Conservation (phyloP, 257 asterid genomes). For the Solanum chiquidenum region DNA sequence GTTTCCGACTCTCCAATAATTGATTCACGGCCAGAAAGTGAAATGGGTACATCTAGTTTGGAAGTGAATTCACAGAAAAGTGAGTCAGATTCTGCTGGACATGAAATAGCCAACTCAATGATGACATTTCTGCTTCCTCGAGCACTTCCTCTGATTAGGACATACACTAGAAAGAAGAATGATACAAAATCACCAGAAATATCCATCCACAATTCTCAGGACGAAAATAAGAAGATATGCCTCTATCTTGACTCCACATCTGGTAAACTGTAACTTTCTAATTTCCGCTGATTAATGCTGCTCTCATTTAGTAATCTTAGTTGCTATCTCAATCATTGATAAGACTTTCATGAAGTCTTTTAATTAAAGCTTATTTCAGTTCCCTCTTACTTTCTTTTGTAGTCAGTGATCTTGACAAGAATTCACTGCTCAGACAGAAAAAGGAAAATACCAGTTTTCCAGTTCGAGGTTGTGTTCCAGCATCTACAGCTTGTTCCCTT, state of each 20-base stretch:
- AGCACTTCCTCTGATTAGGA: slow-evolving; percentile 76
- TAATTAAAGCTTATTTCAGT: background rate
- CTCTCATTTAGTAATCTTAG: background rate
- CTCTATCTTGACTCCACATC: slow-evolving; percentile 12
- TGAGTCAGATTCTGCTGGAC: slow-evolving; percentile 47
- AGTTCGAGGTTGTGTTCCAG: slow-evolving; percentile 15
- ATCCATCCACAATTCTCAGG: slow-evolving; percentile 16
- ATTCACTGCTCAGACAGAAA: slow-evolving; percentile 14
- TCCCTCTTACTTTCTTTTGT: slow-evolving; percentile 8
- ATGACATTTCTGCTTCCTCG: slow-evolving; percentile 71
- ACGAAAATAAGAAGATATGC: slow-evolving; percentile 17
- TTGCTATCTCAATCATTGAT: background rate
- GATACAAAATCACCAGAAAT: slow-evolving; percentile 13
- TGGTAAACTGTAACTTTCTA: slow-evolving; percentile 35
- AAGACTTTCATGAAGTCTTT: background rate
- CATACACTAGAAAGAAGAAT: slow-evolving; percentile 64
- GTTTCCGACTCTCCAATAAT: slow-evolving; percentile 24
- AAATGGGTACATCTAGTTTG: slow-evolving; percentile 18
- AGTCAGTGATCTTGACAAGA: slow-evolving; percentile 25
- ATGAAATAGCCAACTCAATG: slow-evolving; percentile 63
- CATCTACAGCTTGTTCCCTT: slow-evolving; percentile 21
- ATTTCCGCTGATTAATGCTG: background rate
- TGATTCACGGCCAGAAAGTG: slow-evolving; percentile 56
- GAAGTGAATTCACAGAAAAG: slow-evolving; percentile 33
- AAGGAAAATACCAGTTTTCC: slow-evolving; percentile 15